phyloP scores from a whole-genome alignment of 2,329 filamentous ascomycete species.

The Torrubiella hemipterigena region DNA sequence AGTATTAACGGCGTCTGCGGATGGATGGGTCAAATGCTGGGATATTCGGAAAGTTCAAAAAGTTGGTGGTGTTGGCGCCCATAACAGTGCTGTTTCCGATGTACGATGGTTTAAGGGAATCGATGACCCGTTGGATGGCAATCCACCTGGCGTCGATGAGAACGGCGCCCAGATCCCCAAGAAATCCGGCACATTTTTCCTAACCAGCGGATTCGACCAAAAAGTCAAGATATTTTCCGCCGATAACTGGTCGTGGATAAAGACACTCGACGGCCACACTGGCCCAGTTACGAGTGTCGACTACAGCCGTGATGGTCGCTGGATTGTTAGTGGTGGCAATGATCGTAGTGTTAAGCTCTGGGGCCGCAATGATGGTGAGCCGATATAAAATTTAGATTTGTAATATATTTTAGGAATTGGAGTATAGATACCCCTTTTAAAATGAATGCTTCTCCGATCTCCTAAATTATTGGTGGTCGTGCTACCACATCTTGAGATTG shows the following conservation, averaged over 20 bases:
- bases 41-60: conserved; percentile 82
- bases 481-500: no score
- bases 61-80: conserved; percentile 77
- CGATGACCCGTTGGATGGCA: conserved; percentile 58
- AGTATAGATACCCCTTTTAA: background rate
- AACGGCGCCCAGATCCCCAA: conserved; percentile 60
- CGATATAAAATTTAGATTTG: conserved; percentile 20
- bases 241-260: conserved; percentile 87
- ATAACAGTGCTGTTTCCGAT: conserved; percentile 84
- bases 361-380: conserved; percentile 68
- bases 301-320: conserved; percentile 71
- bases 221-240: conserved; percentile 93
- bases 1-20: conserved; percentile 83
- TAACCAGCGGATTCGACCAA: conserved; percentile 84
- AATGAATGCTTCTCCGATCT: no score
- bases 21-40: conserved; percentile 98
- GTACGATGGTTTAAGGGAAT: conserved; percentile 85
- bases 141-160: conserved; percentile 47
- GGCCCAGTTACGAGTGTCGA: conserved; percentile 88
- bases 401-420: background rate
- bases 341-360: conserved; percentile 94
- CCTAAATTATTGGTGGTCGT: no score
- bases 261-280: conserved; percentile 79
- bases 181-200: conserved; percentile 83
- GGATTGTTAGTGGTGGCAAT: conserved; percentile 90